Conservation (phyloP, 2,329 filamentous ascomycete species). For the Chrysosporium queenslandicum region DNA sequence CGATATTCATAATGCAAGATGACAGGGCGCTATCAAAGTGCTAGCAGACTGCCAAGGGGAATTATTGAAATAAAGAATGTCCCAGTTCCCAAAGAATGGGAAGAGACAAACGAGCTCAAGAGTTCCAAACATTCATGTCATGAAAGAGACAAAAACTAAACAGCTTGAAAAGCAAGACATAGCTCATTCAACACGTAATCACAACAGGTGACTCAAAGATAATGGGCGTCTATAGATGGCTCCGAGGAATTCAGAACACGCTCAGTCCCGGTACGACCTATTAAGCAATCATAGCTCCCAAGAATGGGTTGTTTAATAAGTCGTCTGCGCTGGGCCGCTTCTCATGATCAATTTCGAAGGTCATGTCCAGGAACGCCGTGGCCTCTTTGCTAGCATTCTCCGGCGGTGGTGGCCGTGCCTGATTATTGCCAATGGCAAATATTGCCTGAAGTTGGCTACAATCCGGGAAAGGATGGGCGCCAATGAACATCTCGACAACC, state of each 20-base stretch:
- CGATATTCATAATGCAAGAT: no score
- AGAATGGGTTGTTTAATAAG: constrained; percentile 70
- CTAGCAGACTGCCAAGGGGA: no score
- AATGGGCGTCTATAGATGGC: no score
- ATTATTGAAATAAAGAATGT: no score
- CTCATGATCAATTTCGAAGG: constrained; percentile 93
- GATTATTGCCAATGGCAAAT: constrained; percentile 90
- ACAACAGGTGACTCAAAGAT: background rate
- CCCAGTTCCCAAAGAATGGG: no score
- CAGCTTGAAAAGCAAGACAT: constrained; percentile 2
- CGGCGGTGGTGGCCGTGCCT: constrained; percentile 78
- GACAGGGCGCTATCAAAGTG: no score
- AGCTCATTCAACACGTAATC: background rate
- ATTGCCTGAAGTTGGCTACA: constrained; percentile 96
- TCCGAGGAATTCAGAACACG: no score
- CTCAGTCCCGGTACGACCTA: no score
- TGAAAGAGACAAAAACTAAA: background rate
- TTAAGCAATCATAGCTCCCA: constrained; percentile 56
- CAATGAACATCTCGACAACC: constrained; percentile 98
- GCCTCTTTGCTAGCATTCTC: constrained; percentile 78
- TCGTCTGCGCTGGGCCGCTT: constrained; percentile 87
- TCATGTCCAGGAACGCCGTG: constrained; percentile 69
- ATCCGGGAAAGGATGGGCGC: constrained; percentile 89
- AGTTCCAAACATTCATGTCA: no score
- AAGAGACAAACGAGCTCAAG: no score